A percentile compares a stretch with the other conserved stretches of the same genome.
phyloP scores from a whole-genome alignment of 176 grass and related monocot species.

The Elymus sibiricus region DNA sequence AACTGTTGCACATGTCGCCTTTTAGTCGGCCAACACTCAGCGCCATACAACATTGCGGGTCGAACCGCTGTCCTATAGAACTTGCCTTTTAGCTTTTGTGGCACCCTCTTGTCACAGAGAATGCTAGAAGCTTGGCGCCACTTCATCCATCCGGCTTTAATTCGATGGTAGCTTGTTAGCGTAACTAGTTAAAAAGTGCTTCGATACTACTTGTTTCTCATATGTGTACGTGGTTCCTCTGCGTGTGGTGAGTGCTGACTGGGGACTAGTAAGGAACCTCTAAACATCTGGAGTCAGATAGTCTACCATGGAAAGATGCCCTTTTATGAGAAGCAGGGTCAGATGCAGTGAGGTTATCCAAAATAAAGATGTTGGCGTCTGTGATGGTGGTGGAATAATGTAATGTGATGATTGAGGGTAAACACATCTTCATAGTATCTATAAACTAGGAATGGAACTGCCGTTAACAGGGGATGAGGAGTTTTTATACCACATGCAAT shows the following conservation, averaged over 20 bases:
- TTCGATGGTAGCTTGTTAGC: too few species aligned
- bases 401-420: not conserved
- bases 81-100: too few species aligned
- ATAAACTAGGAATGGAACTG: not conserved
- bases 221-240: not conserved
- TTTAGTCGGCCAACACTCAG: too few species aligned
- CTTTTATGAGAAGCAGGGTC: not conserved
- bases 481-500: not conserved
- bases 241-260: not conserved
- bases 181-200: not conserved
- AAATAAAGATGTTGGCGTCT: not conserved
- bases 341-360: not conserved
- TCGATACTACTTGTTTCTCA: not conserved
- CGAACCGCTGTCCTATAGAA: too few species aligned
- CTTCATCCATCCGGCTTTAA: too few species aligned
- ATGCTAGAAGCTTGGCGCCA: too few species aligned
- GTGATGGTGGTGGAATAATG: not conserved
- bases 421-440: not conserved
- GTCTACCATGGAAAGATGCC: not conserved
- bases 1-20: too few species aligned
- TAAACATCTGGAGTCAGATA: not conserved
- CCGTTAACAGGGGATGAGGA: not conserved
- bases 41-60: too few species aligned
- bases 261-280: not conserved
- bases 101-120: too few species aligned